Conservation (phyloP, 2,329 filamentous ascomycete genomes). For the Colletotrichum horii region DNA sequence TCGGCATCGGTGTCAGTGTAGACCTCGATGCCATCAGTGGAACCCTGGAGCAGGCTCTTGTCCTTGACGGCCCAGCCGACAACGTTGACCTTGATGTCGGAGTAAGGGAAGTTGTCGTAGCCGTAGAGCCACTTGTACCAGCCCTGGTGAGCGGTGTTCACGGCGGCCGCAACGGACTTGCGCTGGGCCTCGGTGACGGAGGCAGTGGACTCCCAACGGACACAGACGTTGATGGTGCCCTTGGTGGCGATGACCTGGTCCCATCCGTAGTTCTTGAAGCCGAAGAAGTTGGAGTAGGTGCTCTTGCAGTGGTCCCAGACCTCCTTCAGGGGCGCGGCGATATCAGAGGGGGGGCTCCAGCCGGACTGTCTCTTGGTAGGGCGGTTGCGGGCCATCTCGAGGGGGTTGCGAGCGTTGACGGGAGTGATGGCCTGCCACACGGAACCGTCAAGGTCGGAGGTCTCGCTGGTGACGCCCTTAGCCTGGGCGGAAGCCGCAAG, state of each 20-base stretch:
- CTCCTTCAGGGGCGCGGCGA: conserved; percentile 29
- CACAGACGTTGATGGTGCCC: conserved; percentile 41
- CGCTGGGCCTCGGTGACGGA: conserved; percentile 43
- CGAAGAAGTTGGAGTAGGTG: conserved; percentile 29
- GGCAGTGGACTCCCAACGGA: conserved; percentile 47
- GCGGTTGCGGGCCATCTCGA: conserved; percentile 24
- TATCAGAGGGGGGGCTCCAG: conserved; percentile 32
- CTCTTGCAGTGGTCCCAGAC: conserved; percentile 34
- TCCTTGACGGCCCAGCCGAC: conserved; percentile 49
- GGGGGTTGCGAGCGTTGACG: not conserved
- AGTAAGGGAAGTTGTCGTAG: conserved; percentile 48
- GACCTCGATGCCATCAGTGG: conserved; percentile 39
- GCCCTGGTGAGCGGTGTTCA: conserved; percentile 40
- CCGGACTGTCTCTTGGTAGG: conserved; percentile 30
- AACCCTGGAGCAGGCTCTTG: conserved; percentile 40
- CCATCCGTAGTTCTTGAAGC: conserved; percentile 39
- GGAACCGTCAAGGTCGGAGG: conserved; percentile 31
- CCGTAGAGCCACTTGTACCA: conserved; percentile 49
- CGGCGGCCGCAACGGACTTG: conserved; percentile 36
- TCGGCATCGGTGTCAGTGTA: conserved; percentile 45
- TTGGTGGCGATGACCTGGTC: conserved; percentile 35
- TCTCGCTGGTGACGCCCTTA: conserved; percentile 22
- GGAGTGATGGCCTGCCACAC: conserved; percentile 29
- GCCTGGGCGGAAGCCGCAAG: conserved; percentile 28
- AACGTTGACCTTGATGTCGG: conserved; percentile 41